These are phyloP conservation scores for Cutaneotrichosporon sp. DNA, from an alignment of 1,284 basidiomycete genomes.

Conservation along the genomic window DNA sequence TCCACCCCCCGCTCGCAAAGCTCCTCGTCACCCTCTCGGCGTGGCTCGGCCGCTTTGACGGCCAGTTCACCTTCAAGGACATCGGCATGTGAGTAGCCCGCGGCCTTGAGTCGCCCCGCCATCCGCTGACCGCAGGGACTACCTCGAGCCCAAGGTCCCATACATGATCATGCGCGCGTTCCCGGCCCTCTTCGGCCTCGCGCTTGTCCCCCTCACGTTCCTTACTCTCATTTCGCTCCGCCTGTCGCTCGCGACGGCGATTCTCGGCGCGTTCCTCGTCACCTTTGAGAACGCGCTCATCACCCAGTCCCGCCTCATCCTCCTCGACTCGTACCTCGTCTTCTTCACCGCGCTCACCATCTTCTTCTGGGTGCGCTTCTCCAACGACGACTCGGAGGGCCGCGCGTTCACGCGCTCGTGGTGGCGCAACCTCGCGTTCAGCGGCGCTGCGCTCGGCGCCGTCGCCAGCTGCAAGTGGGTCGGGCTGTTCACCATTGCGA, in stretches of 20 bases:
- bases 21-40: conserved; percentile 89
- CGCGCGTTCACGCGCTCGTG: conserved; percentile 75
- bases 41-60: conserved; percentile 87
- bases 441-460: conserved; percentile 85
- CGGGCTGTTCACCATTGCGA: conserved; percentile 97
- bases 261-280: conserved; percentile 85
- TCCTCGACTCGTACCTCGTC: conserved; percentile 94
- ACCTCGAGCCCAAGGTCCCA: conserved; percentile 72
- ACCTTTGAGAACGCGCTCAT: conserved; percentile 96
- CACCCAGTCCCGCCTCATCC: conserved; percentile 94
- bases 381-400: conserved; percentile 74
- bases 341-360: conserved; percentile 94
- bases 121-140: conserved; percentile 59
- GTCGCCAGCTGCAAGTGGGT: conserved; percentile 98
- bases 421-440: conserved; percentile 92
- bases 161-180: conserved; percentile 96
- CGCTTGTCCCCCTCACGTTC: conserved; percentile 87
- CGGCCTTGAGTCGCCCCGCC: not conserved
- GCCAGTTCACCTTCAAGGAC: conserved; percentile 94
- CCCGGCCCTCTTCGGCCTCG: conserved; percentile 85
- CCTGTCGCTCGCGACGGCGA: conserved; percentile 82
- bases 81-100: conserved; percentile 86
- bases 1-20: conserved; percentile 96
- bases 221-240: conserved; percentile 90
- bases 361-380: conserved; percentile 87